Percentiles rank a stretch among this genome's conserved stretches.
These are phyloP conservation scores for Alternaria brassicicola DNA, from an alignment of 2,329 filamentous ascomycete species.

Conservation along the genomic window DNA sequence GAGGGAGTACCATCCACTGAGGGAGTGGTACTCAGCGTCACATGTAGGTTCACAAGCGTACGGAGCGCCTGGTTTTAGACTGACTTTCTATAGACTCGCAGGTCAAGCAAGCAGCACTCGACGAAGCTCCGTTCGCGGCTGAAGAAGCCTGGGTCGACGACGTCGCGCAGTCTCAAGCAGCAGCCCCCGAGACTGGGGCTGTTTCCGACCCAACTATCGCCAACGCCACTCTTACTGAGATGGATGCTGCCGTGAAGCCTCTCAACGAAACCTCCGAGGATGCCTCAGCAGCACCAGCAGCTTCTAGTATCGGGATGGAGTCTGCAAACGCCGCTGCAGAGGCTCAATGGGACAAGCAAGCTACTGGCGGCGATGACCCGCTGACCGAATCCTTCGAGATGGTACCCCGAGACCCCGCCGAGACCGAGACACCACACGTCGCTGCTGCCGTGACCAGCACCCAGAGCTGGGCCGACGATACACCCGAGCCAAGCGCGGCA, in stretches of 20 bases:
- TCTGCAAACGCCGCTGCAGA: constrained; percentile 63
- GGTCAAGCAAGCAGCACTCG: constrained; percentile 60
- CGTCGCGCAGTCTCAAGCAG: constrained; percentile 53
- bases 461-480: constrained; percentile 84
- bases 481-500: constrained; percentile 48
- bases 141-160: constrained; percentile 59
- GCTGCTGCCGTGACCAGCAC: constrained; percentile 63
- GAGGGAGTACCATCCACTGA: constrained; percentile 70
- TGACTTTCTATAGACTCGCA: constrained; percentile 57
- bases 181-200: constrained; percentile 43
- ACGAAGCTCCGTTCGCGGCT: constrained; percentile 61
- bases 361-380: constrained; percentile 55
- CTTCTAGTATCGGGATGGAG: constrained; percentile 49
- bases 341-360: constrained; percentile 68
- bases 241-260: constrained; percentile 53
- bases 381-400: constrained; percentile 75
- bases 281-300: constrained; percentile 40
- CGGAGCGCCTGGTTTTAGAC: neutral
- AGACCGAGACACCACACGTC: constrained; percentile 71
- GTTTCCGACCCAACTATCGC: constrained; percentile 69
- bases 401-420: constrained; percentile 72
- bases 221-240: constrained; percentile 71
- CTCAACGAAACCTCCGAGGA: constrained; percentile 40
- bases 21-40: constrained; percentile 69
- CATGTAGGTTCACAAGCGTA: constrained; percentile 63